Evolutionary conservation across 2,329 filamentous ascomycete genomes (phyloP).

Genomic region (Claviceps spartinae): DNA sequence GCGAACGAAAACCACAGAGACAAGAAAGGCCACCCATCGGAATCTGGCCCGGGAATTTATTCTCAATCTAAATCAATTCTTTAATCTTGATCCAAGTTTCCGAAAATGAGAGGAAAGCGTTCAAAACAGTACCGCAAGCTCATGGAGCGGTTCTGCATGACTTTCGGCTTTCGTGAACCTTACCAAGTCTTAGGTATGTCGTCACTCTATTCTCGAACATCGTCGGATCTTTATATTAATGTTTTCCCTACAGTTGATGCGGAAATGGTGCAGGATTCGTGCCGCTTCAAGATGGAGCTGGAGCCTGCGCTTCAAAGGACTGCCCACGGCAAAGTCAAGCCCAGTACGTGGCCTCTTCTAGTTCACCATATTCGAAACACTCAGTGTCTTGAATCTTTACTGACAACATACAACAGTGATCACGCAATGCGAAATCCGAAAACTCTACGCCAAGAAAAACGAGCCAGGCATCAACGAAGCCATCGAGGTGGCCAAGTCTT

Average conservation of each 20-base stretch:
- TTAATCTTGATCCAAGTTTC: too few relatives aligned
- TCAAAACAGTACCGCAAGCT: slow-evolving; percentile 58
- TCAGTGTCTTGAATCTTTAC: slow-evolving; percentile 7
- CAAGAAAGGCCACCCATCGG: too few relatives aligned
- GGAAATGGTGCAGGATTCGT: slow-evolving; percentile 68
- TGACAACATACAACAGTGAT: slow-evolving; percentile 42
- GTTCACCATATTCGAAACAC: background rate
- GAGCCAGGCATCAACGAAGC: slow-evolving; percentile 41
- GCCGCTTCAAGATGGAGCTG: slow-evolving; percentile 83
- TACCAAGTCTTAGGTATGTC: slow-evolving; percentile 68
- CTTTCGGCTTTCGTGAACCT: slow-evolving; percentile 82
- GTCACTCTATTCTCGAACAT: slow-evolving; percentile 9
- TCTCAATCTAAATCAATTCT: too few relatives aligned
- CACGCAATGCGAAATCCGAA: slow-evolving; percentile 68
- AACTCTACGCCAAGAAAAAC: slow-evolving; percentile 53
- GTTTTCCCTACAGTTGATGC: slow-evolving; percentile 50
- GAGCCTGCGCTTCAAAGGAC: slow-evolving; percentile 62
- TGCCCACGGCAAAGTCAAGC: slow-evolving; percentile 76
- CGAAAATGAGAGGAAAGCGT: slow-evolving; percentile 34
- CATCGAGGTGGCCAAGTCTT: slow-evolving; percentile 61
- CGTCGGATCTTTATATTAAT: background rate
- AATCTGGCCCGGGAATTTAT: background rate
- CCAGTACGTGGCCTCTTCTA: slow-evolving; percentile 38
- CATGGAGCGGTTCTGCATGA: slow-evolving; percentile 80
- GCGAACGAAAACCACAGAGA: background rate